Base-by-base conservation (phyloP, 306 rosid genomes). In the Vigna reflexopilosa region DNA sequence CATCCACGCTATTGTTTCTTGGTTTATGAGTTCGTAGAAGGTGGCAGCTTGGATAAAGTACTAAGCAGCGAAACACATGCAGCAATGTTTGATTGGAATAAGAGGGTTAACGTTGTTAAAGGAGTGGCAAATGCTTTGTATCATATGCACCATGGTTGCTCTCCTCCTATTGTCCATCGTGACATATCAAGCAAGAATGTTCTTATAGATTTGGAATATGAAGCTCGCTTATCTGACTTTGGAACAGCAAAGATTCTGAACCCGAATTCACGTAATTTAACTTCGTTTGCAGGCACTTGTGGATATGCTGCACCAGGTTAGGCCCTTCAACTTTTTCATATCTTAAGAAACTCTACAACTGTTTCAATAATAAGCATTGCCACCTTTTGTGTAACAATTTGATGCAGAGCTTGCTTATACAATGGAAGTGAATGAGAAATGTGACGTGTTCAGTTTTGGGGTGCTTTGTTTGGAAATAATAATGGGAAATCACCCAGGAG, bases 291-390 rank as follows among this genome's bases (percentile, higher is more conserved):
- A 7, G 84, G 80, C 65, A 81, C 84, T 1, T 81, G 57, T 36
- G 84, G 80, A 6, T 81, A 81, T 75, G 66, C 80, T 16, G 84
- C 84, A 36, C 84, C 84, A 67, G 84, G 84, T 75, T 67, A 81
- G 54, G 5, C 61, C 64, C 16, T 44, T 71, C 0, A 10, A 24
- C 12, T 24, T 56, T 17, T 3, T 44, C 36, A 2, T 36, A 62
- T 32, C 68, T 15, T 62, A 30, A 59, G 24, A 62, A n/a, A 36
- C 48, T n/a, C 10, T 3, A 8, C 69, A 64, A n/a, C 51, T 64
- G 65, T 51, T 64, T 44, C 48, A 62, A 3, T 47, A 55, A 13
- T 20, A 72, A 55, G 8, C 64, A 6, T 9, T 17, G 34, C 14
- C 20, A 54, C 13, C 24, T 56, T 17, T 28, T 9, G 62, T 2